Conservation (phyloP, 257 asterid species). For the Solanum pennellii region DNA sequence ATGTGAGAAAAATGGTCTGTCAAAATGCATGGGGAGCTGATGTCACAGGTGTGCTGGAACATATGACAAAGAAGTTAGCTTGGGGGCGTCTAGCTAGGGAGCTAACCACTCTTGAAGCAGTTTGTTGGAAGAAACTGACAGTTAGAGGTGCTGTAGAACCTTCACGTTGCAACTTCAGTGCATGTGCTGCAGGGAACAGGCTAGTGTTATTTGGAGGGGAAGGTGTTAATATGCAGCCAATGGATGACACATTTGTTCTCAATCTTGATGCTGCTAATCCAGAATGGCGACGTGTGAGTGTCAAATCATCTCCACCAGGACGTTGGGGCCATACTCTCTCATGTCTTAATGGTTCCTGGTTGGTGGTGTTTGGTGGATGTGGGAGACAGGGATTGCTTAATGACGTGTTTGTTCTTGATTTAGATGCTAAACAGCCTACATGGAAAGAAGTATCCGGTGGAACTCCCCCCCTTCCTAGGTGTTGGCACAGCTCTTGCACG, state of each 20-base stretch:
- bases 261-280: slow-evolving; percentile 66
- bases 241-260: slow-evolving; percentile 89
- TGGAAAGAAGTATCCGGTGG: slow-evolving; percentile 79
- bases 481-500: slow-evolving; percentile 92
- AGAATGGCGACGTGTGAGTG: slow-evolving; percentile 72
- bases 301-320: slow-evolving; percentile 76
- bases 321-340: slow-evolving; percentile 94
- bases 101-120: slow-evolving; percentile 81
- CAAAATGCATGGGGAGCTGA: slow-evolving; percentile 95
- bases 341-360: slow-evolving; percentile 65
- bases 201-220: slow-evolving; percentile 86
- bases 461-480: slow-evolving; percentile 69
- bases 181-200: slow-evolving; percentile 85
- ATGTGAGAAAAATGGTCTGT: slow-evolving; percentile 73
- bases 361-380: slow-evolving; percentile 82
- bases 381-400: slow-evolving; percentile 76
- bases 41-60: slow-evolving; percentile 66
- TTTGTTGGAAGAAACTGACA: slow-evolving; percentile 69
- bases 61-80: slow-evolving; percentile 64
- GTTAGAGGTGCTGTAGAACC: slow-evolving; percentile 87
- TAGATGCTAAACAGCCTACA: slow-evolving; percentile 80
- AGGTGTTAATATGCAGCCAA: slow-evolving; percentile 91
- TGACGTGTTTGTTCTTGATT: slow-evolving; percentile 69
- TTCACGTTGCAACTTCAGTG: slow-evolving; percentile 82
- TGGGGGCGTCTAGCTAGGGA: slow-evolving; percentile 94